Base-by-base conservation (phyloP, 495 filamentous ascomycete species). In the Copromyces sp. region DNA sequence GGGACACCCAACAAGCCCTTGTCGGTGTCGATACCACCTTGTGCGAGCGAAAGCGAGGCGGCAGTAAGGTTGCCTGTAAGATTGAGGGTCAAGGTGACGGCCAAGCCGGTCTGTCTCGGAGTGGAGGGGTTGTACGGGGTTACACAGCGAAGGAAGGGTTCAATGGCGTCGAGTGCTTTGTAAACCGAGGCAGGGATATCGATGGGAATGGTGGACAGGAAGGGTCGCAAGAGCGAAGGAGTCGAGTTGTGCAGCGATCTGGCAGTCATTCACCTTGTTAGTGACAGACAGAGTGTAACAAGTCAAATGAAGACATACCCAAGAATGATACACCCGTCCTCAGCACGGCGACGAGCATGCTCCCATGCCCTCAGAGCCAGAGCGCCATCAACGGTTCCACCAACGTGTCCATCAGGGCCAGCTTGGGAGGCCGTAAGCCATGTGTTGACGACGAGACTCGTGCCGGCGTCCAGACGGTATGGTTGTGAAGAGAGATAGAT, bases 391-490 rank as follows among this genome's bases (percentile, higher is more conserved):
- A 98, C 87, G 0, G 90, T 92, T 32, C 93, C 93, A 37, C 92
- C 93, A 44, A 83, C 83, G 16, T 86, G 86, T 38, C 91, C 92
- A 76, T 92, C 89, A 0, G 86, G 85, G 68, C 88, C 87, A 4
- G 85, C 80, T 74, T 90, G 90, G 12, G 88, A 85, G 8, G 92
- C 93, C 3, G 91, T 96, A 35, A 94, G 86, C 93, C 94, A 97
- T 73, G 95, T 96, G 82, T 98, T 98, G 71, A 98, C 95, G 0
- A 95, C 96, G 69, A 98, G 78, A 77, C 93, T 97, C 2, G 95
- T 95, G 44, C 93, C 91, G n/a, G 93, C 90, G 81, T 99, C 95
- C 7, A 98, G 87, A 72, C 86, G 86, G 80, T 95, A 94, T 9
- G 95, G 90, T 73, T 92, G 88, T 9, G 87, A 88, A 3, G 91